Conservation (phyloP, 2,329 filamentous ascomycete genomes). For the Myriosclerotinia scirpicola region DNA sequence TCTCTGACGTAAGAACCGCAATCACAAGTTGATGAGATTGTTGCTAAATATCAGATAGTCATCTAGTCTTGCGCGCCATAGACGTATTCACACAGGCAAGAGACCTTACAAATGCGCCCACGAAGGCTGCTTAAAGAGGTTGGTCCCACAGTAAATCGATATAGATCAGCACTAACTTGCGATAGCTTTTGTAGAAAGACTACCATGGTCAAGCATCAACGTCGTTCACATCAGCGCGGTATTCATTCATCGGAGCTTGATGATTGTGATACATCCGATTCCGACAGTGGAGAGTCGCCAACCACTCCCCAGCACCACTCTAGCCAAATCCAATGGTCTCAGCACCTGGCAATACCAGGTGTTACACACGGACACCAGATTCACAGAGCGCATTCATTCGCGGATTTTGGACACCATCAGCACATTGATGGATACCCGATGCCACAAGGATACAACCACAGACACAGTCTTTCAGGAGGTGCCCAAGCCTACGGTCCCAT, state of each 20-base stretch:
- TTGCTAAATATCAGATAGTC: constrained; percentile 36
- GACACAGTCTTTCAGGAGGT: constrained; percentile 50
- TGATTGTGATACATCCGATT: constrained; percentile 42
- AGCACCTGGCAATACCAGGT: constrained; percentile 45
- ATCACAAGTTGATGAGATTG: not conserved
- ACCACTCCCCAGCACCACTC: constrained; percentile 55
- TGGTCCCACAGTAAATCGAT: constrained; percentile 20
- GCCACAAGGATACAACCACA: constrained; percentile 45
- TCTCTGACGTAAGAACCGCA: constrained; percentile 56
- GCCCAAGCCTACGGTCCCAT: constrained; percentile 48
- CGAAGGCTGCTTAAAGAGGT: constrained; percentile 43
- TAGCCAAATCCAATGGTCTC: constrained; percentile 52
- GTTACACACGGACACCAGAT: constrained; percentile 35
- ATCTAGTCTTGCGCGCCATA: constrained; percentile 50
- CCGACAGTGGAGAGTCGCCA: constrained; percentile 53
- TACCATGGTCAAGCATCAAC: constrained; percentile 68
- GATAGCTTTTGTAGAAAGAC: constrained; percentile 69
- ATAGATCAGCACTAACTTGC: constrained; percentile 26
- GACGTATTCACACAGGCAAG: constrained; percentile 71
- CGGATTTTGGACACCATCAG: constrained; percentile 51
- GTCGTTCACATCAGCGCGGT: constrained; percentile 59
- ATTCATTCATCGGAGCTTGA: constrained; percentile 53
- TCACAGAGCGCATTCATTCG: constrained; percentile 55
- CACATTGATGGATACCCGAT: constrained; percentile 43
- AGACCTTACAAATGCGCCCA: constrained; percentile 63